Evolutionary conservation across 1,284 basidiomycete species (phyloP), one percentile per base, ranked within the genome.

Genomic region (Ceratobasidium sp.): DNA sequence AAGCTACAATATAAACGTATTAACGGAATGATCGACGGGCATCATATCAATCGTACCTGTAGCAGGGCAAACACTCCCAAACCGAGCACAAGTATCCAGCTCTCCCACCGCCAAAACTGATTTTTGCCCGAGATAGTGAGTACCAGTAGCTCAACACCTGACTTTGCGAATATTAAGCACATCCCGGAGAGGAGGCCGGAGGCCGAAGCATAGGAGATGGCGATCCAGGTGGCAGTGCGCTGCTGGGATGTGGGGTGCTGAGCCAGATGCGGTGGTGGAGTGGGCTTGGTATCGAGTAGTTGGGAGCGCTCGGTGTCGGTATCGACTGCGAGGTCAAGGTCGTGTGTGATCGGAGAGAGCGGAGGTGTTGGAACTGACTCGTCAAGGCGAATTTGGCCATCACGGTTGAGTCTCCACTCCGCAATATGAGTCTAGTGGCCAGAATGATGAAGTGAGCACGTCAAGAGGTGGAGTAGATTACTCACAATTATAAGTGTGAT

Each of bases 151-250:
- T 98, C 95, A 11, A 98, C 93, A 1, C 94, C 95, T 66, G 93
- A 94, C 83, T 98, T 98, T 41, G 96, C 96, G 74, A 98, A 93
- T 6, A 98, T 84, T 47, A 98, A 84, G 79, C 95, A 98, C 86
- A 98, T 92, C 32, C 96, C 96, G 0, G 93, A 95, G 18, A 98
- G 84, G n/a, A 95, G 95, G 0, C 96, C 96, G 1, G 93, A 95
- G 52, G 91, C 89, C 1, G 94, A 94, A 9, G 95, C 93, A 80
- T 95, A 98, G 0, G 94, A 93, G 49, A 97, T 87, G 1, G 95
- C 92, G 26, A 96, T 84, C 55, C 91, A 82, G 0, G 94, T 82
- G 8, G 74, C 64, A 14, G 73, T 70, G 47, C 57, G 52, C 59
- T 80, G 26, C 26, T 52, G 23, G 18, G 43, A 23, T 43, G 72